These are phyloP conservation scores for Solanum piurae DNA, from an alignment of 257 asterid genomes.

Conservation along the genomic window DNA sequence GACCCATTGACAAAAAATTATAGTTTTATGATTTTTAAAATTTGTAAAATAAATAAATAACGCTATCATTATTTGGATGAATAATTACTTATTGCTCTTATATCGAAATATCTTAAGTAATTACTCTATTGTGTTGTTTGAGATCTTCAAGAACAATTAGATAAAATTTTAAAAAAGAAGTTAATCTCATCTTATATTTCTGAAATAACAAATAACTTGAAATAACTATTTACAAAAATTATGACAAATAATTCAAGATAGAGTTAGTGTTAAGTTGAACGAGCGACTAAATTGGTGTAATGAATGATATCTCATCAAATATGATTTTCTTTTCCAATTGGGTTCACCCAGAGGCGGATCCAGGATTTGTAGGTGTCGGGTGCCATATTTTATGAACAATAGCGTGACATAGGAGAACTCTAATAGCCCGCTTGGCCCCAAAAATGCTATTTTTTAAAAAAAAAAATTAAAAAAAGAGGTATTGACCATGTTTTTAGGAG, in stretches of 20 bases:
- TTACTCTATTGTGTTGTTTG: neutral
- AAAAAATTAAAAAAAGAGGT: neutral
- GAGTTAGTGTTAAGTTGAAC: no score
- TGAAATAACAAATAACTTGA: no score
- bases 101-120: no score
- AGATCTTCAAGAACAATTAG: neutral
- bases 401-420: neutral
- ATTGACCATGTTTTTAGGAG: no score
- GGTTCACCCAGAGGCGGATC: neutral
- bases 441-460: no score
- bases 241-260: no score
- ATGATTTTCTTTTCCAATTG: fast-evolving
- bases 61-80: neutral
- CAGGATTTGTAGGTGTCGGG: neutral
- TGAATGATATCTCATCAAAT: neutral
- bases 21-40: no score
- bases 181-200: no score
- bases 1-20: neutral
- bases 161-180: no score
- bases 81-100: no score
- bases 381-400: neutral
- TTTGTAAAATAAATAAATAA: no score
- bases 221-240: no score
- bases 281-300: fast-evolving
- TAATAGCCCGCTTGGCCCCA: neutral